These are phyloP conservation scores for Teunomyces funiuensis DNA, from an alignment of 805 yeast genomes.

Conservation along the genomic window DNA sequence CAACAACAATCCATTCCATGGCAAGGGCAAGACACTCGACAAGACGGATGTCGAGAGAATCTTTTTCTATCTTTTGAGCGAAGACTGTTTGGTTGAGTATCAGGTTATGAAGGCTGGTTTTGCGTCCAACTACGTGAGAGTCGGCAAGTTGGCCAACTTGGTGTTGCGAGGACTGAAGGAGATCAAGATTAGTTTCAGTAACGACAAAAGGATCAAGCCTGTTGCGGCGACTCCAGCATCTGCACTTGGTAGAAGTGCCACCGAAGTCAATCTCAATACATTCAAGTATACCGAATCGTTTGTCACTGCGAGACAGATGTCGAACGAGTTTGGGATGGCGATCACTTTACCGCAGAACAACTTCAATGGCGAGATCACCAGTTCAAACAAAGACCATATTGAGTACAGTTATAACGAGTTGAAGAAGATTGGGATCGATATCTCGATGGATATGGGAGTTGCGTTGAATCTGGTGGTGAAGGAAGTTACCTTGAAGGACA, in stretches of 20 bases:
- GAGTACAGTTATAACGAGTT: conserved; percentile 36
- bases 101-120: conserved; percentile 77
- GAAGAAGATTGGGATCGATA: conserved; percentile 40
- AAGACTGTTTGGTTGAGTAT: conserved; percentile 66
- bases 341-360: conserved; percentile 21
- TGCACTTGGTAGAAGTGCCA: not conserved
- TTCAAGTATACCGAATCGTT: conserved; percentile 25
- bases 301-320: conserved; percentile 23
- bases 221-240: not conserved
- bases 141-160: conserved; percentile 55
- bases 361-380: conserved; percentile 15
- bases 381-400: conserved; percentile 20
- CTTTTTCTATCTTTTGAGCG: conserved; percentile 72
- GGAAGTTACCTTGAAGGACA: conserved; percentile 45
- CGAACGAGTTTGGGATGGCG: conserved; percentile 11
- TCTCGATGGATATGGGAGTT: conserved; percentile 41
- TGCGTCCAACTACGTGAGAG: conserved; percentile 69
- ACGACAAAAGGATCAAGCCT: conserved; percentile 13
- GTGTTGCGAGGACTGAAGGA: conserved; percentile 46
- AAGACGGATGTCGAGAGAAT: conserved; percentile 77
- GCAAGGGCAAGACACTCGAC: conserved; percentile 63
- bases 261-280: conserved; percentile 11
- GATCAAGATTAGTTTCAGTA: conserved; percentile 54
- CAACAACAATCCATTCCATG: conserved; percentile 60
- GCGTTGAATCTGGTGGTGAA: conserved; percentile 21